Conservation (phyloP, 163 green algal species). For the Scenedesmus sp. region DNA sequence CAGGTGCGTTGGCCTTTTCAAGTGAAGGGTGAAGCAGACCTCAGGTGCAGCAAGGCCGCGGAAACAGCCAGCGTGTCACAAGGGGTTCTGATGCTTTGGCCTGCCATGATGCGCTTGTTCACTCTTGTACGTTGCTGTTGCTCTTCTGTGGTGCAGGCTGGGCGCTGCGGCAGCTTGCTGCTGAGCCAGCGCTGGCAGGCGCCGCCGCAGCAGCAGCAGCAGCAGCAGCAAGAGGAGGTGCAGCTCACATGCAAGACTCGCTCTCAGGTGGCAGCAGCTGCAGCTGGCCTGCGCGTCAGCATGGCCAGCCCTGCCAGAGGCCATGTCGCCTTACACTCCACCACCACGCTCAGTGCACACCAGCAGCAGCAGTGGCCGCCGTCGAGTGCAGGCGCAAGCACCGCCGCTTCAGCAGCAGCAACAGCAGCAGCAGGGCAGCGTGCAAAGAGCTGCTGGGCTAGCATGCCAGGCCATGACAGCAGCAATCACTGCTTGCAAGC, state of each 20-base stretch:
- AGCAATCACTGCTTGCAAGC: neutral
- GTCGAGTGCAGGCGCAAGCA: neutral
- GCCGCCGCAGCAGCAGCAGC: neutral
- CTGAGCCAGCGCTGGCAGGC: neutral
- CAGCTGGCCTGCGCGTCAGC: neutral
- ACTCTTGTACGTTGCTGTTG: neutral
- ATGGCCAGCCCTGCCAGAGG: neutral
- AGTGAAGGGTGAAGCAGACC: no score
- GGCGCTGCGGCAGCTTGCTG: neutral
- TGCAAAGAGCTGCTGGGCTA: neutral
- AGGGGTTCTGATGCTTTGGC: no score
- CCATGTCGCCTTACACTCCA: neutral
- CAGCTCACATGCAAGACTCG: neutral
- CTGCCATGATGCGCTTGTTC: no score
- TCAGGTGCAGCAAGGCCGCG: no score
- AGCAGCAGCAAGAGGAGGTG: neutral
- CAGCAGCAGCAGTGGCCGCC: neutral
- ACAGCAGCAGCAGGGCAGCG: neutral
- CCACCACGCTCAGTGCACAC: neutral
- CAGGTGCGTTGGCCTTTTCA: neutral
- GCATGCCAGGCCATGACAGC: neutral
- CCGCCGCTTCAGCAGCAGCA: neutral
- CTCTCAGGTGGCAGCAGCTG: neutral
- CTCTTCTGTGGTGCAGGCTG: neutral
- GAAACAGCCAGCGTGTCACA: neutral